Conservation (phyloP, 495 filamentous ascomycete genomes). For the Penicillium samsonianum region DNA sequence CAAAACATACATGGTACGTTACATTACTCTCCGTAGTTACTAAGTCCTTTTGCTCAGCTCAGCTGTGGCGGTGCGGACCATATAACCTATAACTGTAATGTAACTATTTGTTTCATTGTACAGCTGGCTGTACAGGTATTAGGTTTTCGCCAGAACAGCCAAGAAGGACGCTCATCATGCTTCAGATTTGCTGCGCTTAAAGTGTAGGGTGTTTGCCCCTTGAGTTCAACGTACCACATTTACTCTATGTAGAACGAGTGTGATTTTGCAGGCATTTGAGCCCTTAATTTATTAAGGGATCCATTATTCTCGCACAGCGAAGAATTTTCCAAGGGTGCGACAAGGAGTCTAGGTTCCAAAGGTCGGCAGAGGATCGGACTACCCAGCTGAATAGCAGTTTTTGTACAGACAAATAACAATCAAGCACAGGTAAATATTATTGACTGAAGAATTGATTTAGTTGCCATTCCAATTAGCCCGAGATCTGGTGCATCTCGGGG, state of each 20-base stretch:
- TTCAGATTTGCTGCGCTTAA: conserved; percentile 1
- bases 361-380: neutral
- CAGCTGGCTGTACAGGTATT: neutral
- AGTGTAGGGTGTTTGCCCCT: neutral
- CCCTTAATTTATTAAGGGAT: neutral
- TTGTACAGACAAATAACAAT: neutral
- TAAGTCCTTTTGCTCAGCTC: neutral
- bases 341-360: neutral
- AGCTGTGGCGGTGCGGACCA: neutral
- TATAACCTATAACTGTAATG: neutral
- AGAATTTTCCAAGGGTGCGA: neutral
- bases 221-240: neutral
- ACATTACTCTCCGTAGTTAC: neutral
- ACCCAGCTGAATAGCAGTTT: neutral
- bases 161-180: neutral
- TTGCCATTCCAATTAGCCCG: neutral
- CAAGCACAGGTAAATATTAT: neutral
- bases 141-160: neutral
- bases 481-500: conserved; percentile 3
- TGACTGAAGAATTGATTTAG: neutral
- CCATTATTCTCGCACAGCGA: neutral
- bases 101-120: conserved; percentile 1
- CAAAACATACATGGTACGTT: conserved; percentile 3
- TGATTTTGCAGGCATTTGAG: neutral
- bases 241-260: neutral